Evolutionary conservation across 495 filamentous ascomycete genomes (phyloP).

Genomic region (Hypoxylon cercidicola): DNA sequence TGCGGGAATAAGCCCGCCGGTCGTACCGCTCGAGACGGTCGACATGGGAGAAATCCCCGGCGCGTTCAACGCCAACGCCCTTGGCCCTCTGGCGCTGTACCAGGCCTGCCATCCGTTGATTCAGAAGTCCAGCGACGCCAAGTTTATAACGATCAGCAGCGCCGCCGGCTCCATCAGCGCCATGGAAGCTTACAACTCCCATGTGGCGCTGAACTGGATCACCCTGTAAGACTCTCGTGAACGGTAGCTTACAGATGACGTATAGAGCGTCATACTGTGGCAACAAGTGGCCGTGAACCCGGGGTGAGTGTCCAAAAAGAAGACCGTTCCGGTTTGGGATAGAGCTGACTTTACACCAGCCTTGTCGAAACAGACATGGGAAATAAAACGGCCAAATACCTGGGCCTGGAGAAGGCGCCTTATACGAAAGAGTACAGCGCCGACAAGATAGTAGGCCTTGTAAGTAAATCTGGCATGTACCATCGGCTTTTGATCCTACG

Average conservation of each 20-base stretch:
- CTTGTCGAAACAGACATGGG: slow-evolving; percentile 28
- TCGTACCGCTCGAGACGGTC: slow-evolving; percentile 32
- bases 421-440: slow-evolving; percentile 24
- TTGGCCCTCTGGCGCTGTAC: slow-evolving; percentile 35
- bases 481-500: neutral
- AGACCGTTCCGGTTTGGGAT: neutral
- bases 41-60: slow-evolving; percentile 7
- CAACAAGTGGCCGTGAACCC: slow-evolving; percentile 31
- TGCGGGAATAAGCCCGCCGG: slow-evolving; percentile 41
- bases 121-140: slow-evolving; percentile 23
- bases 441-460: slow-evolving; percentile 21
- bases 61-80: slow-evolving; percentile 30
- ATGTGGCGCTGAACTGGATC: slow-evolving; percentile 38
- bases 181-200: slow-evolving; percentile 17
- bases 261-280: slow-evolving; percentile 28
- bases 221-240: slow-evolving; percentile 24
- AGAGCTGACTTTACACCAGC: slow-evolving; percentile 10
- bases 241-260: neutral
- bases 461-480: slow-evolving; percentile 5
- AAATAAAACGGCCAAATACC: slow-evolving; percentile 23
- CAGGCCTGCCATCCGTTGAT: slow-evolving; percentile 30
- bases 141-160: slow-evolving; percentile 32
- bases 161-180: slow-evolving; percentile 24
- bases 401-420: slow-evolving; percentile 36
- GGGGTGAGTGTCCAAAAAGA: slow-evolving; percentile 15